Evolutionary conservation across 2,329 filamentous ascomycete genomes (phyloP).

Genomic region (Penicillium sp.): DNA sequence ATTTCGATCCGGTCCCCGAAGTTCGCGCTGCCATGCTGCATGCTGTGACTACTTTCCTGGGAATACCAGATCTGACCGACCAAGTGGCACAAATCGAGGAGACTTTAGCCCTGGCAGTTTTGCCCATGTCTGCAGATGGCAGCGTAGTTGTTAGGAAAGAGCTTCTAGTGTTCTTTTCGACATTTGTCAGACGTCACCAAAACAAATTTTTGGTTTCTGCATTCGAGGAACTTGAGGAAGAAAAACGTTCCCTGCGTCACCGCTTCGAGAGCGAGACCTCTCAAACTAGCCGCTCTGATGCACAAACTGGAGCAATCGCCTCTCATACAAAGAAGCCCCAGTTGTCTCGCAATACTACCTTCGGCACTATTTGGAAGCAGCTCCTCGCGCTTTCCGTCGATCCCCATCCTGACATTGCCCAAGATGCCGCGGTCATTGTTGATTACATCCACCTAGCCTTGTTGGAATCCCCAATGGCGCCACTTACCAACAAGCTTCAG

Average conservation of each 20-base stretch:
- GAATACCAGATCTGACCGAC: constrained; percentile 87
- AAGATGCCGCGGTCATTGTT: constrained; percentile 78
- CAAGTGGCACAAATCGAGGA: constrained; percentile 91
- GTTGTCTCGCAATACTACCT: constrained; percentile 81
- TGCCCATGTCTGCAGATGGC: constrained; percentile 90
- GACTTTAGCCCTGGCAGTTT: constrained; percentile 79
- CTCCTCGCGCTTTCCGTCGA: constrained; percentile 87
- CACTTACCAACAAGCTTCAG: constrained; percentile 68
- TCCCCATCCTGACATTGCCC: constrained; percentile 88
- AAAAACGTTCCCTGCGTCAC: constrained; percentile 66
- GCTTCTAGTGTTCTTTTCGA: constrained; percentile 87
- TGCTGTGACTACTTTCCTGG: constrained; percentile 89
- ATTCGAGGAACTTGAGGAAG: constrained; percentile 84
- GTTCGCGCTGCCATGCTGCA: constrained; percentile 91
- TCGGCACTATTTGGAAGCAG: constrained; percentile 92
- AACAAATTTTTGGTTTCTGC: constrained; percentile 89
- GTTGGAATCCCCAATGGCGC: constrained; percentile 71
- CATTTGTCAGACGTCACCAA: constrained; percentile 85
- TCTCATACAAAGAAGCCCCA: constrained; percentile 31
- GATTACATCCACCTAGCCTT: constrained; percentile 81
- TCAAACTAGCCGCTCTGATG: constrained; percentile 19
- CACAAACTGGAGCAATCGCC: constrained; percentile 22
- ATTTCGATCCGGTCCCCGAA: constrained; percentile 84
- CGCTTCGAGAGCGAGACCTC: constrained; percentile 45
- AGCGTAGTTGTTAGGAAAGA: constrained; percentile 94